A percentile compares a stretch with the other conserved stretches of the same genome.
phyloP scores from a whole-genome alignment of 1,284 basidiomycete species.

The Apiotrichum brassicae region DNA sequence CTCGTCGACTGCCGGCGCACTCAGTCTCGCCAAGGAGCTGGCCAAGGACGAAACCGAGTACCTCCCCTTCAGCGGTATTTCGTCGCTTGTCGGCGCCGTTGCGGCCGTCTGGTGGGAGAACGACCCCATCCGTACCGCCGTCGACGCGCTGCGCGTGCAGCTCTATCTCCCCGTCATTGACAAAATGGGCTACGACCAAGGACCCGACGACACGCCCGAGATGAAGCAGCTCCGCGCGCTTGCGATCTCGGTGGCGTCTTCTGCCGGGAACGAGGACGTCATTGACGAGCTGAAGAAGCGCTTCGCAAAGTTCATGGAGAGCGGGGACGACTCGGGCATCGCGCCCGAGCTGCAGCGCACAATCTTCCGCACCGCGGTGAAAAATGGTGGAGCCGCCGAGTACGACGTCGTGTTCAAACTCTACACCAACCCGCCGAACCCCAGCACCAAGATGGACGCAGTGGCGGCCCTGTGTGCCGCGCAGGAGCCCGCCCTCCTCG shows the following conservation, averaged over 20 bases:
- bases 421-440: constrained; percentile 65
- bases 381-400: constrained; percentile 66
- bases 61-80: constrained; percentile 40
- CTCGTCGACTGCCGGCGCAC: constrained; percentile 64
- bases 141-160: constrained; percentile 61
- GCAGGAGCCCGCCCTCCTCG: constrained; percentile 45
- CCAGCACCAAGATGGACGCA: constrained; percentile 60
- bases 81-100: constrained; percentile 53
- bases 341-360: constrained; percentile 63
- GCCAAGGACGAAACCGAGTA: constrained; percentile 62
- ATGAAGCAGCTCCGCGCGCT: constrained; percentile 67
- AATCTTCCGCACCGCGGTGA: constrained; percentile 51
- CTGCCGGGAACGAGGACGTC: constrained; percentile 59
- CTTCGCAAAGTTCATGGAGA: constrained; percentile 65
- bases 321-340: constrained; percentile 69
- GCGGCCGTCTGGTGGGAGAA: constrained; percentile 77
- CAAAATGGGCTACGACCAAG: constrained; percentile 71
- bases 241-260: constrained; percentile 65
- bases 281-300: constrained; percentile 64
- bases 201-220: constrained; percentile 62
- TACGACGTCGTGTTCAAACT: constrained; percentile 67
- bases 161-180: constrained; percentile 74
- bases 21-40: constrained; percentile 65
- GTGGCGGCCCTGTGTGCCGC: constrained; percentile 50
- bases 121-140: constrained; percentile 54